A percentile compares a stretch with the other conserved stretches of the same genome.
phyloP scores from a whole-genome alignment of 208 protist species.

The Leptomonas pyrrhocoris region DNA sequence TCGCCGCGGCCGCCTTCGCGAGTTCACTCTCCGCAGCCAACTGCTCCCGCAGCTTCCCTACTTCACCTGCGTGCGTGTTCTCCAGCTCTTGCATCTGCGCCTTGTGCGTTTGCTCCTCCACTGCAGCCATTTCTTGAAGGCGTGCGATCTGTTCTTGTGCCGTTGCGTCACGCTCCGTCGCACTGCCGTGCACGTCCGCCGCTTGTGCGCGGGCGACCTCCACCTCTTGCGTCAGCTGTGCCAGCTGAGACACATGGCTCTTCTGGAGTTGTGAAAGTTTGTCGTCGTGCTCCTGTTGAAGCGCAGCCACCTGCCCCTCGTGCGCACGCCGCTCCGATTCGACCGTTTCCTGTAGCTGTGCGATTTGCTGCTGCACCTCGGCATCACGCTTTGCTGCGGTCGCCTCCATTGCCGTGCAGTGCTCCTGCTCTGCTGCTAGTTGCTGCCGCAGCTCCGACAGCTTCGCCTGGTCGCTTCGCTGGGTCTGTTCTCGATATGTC shows the following conservation, averaged over 20 bases:
- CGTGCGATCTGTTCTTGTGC: neutral
- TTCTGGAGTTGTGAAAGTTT: neutral
- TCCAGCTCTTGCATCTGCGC: neutral
- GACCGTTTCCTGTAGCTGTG: conserved; percentile 2
- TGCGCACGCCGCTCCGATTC: conserved; percentile 3
- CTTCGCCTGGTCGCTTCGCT: neutral
- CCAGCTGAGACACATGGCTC: conserved; percentile 14
- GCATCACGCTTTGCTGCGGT: conserved; percentile 12
- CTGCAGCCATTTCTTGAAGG: neutral
- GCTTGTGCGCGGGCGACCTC: neutral
- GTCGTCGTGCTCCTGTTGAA: conserved; percentile 14
- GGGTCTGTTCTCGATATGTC: neutral
- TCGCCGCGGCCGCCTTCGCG: neutral
- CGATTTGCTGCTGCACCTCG: conserved; percentile 12
- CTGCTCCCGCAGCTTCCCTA: neutral
- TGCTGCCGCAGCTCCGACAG: conserved; percentile 1
- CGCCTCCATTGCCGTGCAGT: neutral
- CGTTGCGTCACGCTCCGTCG: neutral
- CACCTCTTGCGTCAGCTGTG: conserved; percentile 14
- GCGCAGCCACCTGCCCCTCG: conserved; percentile 6
- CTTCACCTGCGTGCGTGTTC: neutral
- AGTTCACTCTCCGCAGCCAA: neutral
- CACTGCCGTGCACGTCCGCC: conserved; percentile 1
- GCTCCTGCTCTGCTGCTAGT: neutral
- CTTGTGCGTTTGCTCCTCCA: neutral